These are phyloP conservation scores for Gypsophila paniculata DNA, from an alignment of 179 eudicot genomes.

Conservation along the genomic window DNA sequence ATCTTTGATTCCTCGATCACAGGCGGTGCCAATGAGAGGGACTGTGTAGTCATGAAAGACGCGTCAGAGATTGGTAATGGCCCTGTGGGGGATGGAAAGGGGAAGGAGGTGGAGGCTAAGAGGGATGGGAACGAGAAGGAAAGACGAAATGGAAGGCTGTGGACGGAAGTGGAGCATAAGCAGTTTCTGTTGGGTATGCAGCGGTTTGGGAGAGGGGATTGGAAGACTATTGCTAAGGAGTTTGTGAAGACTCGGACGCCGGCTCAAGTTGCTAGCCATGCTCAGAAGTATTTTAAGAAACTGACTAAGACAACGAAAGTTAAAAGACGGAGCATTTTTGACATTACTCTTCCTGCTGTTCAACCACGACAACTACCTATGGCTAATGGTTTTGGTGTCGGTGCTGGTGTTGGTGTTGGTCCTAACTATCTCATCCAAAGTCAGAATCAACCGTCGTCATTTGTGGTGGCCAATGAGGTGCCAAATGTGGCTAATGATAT, in stretches of 20 bases:
- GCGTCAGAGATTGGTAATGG: too few species aligned
- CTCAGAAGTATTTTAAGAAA: constrained; percentile 28
- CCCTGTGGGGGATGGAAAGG: too few species aligned
- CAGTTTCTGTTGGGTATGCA: constrained; percentile 22
- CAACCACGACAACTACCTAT: background rate
- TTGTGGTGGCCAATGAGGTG: too few species aligned
- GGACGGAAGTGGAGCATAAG: constrained; percentile 28
- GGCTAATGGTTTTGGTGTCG: background rate
- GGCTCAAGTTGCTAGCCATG: constrained; percentile 34
- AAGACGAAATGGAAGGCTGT: constrained; percentile 11
- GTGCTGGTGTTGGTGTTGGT: background rate
- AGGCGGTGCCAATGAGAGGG: background rate
- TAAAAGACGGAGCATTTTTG: background rate
- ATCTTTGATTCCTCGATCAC: background rate
- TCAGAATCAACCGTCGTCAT: background rate
- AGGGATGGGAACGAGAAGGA: background rate
- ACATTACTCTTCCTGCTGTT: constrained; percentile 2
- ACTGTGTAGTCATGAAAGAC: background rate
- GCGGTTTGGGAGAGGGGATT: constrained; percentile 26
- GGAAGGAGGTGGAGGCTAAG: too few species aligned
- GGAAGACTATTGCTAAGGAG: constrained; percentile 26
- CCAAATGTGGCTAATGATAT: background rate
- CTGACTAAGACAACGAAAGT: background rate
- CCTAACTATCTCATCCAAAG: background rate
- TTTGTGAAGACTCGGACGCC: constrained; percentile 26